Evolutionary conservation across 331 rosid species (phyloP), one percentile per base, ranked within the genome.

Genomic region (Pyracantha coccinea): DNA sequence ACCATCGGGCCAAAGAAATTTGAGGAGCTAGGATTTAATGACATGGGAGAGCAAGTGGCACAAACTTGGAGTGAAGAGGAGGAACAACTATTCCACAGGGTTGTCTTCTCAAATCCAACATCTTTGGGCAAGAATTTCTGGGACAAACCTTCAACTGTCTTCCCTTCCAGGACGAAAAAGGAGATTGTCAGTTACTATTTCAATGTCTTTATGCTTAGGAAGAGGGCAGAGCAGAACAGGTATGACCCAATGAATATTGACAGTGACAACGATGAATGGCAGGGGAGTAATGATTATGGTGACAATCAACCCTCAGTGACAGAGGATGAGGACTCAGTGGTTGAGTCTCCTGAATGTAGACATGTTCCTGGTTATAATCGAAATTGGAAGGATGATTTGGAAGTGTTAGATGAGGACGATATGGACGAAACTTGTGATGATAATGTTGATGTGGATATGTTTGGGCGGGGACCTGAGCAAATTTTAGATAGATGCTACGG

Each of bases 261-360:
- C 76, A 94, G 99, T 75, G 99, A 94, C 82, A 86, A 84, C 55
- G 99, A 94, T 73, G 98, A 93, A 71, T 89, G 94, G 94, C 90
- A 79, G 55, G 93, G 86, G 24, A 65, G 81, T 72, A 90, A 83
- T 47, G 85, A 79, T 76, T 77, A 24, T 17, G 85, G 87, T 50
- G 91, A 83, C 41, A 75, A 87, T 86, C 96, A 88, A 54, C 74
- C 60, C 60, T 77, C 66, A 66, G 68, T 81, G 68, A 69, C 71
- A 8, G 98, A 88, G 50, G 98, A 89, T 54, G 96, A 87, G 23
- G 97, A 94, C 75, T 87, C 93, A 15, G 84, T 81, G 76, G 76
- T 85, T 4, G 95, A 87, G 65, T 88, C 90, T 35, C 97, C 92
- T 14, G 71, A 77, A 25, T 72, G 66, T 75, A 85, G 70, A n/a